Conservation (phyloP, 2,329 filamentous ascomycete species). For the Tolypocladium nubicola region DNA sequence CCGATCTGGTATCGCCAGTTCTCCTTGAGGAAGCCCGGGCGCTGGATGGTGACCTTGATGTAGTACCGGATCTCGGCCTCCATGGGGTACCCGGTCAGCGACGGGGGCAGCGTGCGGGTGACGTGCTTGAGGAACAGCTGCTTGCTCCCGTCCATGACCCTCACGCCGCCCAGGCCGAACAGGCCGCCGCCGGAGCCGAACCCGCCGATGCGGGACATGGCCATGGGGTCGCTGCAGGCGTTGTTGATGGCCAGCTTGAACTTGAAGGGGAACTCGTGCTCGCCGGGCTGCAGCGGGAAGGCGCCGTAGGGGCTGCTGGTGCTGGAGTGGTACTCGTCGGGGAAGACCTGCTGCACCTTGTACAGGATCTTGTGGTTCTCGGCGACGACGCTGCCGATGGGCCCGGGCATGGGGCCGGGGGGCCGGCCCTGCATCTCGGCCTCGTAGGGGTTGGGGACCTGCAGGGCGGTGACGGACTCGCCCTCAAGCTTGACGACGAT, state of each 20-base stretch:
- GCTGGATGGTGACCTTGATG: constrained; percentile 86
- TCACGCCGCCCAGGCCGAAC: constrained; percentile 40
- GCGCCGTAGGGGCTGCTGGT: constrained; percentile 30
- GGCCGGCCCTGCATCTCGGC: constrained; percentile 26
- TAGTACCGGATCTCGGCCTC: constrained; percentile 90
- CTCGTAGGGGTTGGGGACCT: constrained; percentile 35
- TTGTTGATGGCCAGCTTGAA: constrained; percentile 76
- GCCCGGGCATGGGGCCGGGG: constrained; percentile 16
- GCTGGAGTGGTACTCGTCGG: constrained; percentile 37
- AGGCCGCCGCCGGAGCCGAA: constrained; percentile 32
- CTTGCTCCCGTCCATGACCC: constrained; percentile 52
- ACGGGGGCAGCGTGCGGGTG: constrained; percentile 79
- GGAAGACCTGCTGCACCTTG: constrained; percentile 62
- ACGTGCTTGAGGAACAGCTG: constrained; percentile 60
- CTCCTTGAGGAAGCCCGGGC: constrained; percentile 83
- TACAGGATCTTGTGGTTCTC: constrained; percentile 69
- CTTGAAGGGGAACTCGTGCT: constrained; percentile 66
- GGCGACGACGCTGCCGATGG: constrained; percentile 32
- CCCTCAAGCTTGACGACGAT: constrained; percentile 79
- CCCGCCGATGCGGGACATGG: constrained; percentile 44
- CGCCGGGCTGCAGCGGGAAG: constrained; percentile 55
- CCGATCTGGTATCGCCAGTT: constrained; percentile 62
- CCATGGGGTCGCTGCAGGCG: constrained; percentile 45
- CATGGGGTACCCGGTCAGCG: constrained; percentile 73
- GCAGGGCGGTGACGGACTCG: constrained; percentile 59